Conservation (phyloP, 208 protist genomes). For the Acanthamoeba divionensis region DNA sequence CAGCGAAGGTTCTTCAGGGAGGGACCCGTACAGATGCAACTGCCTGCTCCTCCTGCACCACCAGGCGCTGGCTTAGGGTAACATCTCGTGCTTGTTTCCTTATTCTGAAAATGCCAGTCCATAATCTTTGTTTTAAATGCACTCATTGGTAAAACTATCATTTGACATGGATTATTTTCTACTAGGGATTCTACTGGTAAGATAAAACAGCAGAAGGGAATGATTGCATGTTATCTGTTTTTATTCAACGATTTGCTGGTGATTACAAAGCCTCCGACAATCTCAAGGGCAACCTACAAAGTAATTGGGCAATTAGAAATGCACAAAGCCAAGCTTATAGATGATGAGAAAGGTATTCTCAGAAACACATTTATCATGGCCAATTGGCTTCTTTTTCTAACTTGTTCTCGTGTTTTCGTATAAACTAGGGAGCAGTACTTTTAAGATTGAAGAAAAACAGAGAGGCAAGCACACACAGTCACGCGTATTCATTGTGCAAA, state of each 20-base stretch:
- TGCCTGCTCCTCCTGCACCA: neutral
- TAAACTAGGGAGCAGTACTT: no score
- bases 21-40: neutral
- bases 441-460: constrained; percentile 17
- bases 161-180: no score
- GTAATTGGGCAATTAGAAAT: constrained; percentile 20
- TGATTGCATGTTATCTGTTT: constrained; percentile 29
- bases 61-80: no score
- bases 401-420: no score
- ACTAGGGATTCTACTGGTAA: neutral
- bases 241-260: constrained; percentile 47
- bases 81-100: no score
- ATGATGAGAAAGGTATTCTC: no score
- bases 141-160: no score
- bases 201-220: neutral
- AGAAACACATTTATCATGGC: no score
- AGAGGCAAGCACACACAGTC: constrained; percentile 12
- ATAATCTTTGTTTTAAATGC: no score
- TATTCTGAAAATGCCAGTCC: no score
- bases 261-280: neutral
- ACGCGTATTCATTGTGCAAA: neutral
- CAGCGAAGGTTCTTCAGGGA: neutral
- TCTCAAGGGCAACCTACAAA: constrained; percentile 4
- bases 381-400: no score
- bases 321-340: constrained; percentile 21